Evolutionary conservation across 2,329 filamentous ascomycete species (phyloP).

Genomic region (Colletotrichum tamarilloi): DNA sequence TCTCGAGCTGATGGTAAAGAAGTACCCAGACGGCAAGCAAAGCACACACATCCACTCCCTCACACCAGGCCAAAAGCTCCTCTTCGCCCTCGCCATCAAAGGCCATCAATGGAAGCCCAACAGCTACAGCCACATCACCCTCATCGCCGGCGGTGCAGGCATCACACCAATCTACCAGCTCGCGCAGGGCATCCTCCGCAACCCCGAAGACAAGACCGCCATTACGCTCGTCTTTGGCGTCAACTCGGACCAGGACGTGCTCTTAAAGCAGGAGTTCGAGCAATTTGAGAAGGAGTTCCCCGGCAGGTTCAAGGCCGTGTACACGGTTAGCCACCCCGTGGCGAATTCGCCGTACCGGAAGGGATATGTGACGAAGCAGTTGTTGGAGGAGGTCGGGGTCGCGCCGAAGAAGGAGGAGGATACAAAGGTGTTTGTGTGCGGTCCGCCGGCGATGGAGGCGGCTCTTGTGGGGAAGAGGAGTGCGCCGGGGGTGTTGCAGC

Average conservation of each 20-base stretch:
- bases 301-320: constrained; percentile 66
- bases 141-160: constrained; percentile 78
- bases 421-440: constrained; percentile 75
- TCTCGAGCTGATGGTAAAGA: constrained; percentile 75
- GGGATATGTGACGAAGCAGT: constrained; percentile 67
- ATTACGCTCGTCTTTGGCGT: constrained; percentile 75
- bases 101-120: constrained; percentile 66
- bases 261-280: constrained; percentile 66
- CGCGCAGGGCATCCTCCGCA: constrained; percentile 68
- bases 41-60: constrained; percentile 75
- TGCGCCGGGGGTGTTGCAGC: constrained; percentile 61
- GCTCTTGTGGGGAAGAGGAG: constrained; percentile 60
- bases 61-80: constrained; percentile 69
- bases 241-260: constrained; percentile 71
- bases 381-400: constrained; percentile 62
- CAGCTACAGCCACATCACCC: constrained; percentile 62
- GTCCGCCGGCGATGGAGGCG: constrained; percentile 74
- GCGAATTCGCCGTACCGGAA: constrained; percentile 56
- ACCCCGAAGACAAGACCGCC: constrained; percentile 70
- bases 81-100: constrained; percentile 65
- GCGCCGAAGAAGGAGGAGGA: constrained; percentile 43
- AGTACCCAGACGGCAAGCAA: constrained; percentile 73
- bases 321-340: constrained; percentile 63
- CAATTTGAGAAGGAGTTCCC: constrained; percentile 62
- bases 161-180: constrained; percentile 79